Evolutionary conservation across 108 stramenopile genomes (phyloP).

Genomic region (Cyclostephanos invisitatus): DNA sequence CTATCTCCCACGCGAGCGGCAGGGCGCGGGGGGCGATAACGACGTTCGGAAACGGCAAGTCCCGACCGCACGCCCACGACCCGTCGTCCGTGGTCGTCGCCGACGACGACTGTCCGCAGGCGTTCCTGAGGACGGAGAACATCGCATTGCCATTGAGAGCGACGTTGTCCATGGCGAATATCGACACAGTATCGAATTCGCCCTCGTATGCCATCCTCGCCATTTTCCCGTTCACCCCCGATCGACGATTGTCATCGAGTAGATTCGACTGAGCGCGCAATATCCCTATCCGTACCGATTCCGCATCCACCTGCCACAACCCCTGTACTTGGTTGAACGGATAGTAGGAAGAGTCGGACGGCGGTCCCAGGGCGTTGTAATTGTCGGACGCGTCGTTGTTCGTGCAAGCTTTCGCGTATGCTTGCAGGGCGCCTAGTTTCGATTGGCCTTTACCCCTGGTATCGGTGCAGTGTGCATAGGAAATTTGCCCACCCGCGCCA

Average conservation of each 20-base stretch:
- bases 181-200: constrained; percentile 55
- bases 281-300: constrained; percentile 58
- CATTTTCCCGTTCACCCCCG: constrained; percentile 59
- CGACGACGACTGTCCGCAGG: constrained; percentile 64
- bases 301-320: constrained; percentile 73
- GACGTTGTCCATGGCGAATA: constrained; percentile 72
- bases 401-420: constrained; percentile 62
- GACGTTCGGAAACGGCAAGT: constrained; percentile 33
- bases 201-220: constrained; percentile 61
- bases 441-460: constrained; percentile 35
- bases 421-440: constrained; percentile 39
- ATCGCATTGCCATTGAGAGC: constrained; percentile 74
- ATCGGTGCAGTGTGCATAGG: constrained; percentile 42
- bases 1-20: constrained; percentile 31
- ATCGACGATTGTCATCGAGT: constrained; percentile 69
- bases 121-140: constrained; percentile 64
- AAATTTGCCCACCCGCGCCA: constrained; percentile 5
- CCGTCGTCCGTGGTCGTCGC: constrained; percentile 16
- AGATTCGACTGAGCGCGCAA: constrained; percentile 55
- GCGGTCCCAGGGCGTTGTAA: constrained; percentile 61
- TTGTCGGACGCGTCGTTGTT: constrained; percentile 71
- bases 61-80: constrained; percentile 21
- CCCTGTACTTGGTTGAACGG: constrained; percentile 81
- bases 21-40: constrained; percentile 25
- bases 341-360: constrained; percentile 47